Percentiles rank a stretch among this genome's conserved stretches.
These are phyloP conservation scores for Cucurbita moschata DNA, from an alignment of 306 rosid species.

Conservation along the genomic window DNA sequence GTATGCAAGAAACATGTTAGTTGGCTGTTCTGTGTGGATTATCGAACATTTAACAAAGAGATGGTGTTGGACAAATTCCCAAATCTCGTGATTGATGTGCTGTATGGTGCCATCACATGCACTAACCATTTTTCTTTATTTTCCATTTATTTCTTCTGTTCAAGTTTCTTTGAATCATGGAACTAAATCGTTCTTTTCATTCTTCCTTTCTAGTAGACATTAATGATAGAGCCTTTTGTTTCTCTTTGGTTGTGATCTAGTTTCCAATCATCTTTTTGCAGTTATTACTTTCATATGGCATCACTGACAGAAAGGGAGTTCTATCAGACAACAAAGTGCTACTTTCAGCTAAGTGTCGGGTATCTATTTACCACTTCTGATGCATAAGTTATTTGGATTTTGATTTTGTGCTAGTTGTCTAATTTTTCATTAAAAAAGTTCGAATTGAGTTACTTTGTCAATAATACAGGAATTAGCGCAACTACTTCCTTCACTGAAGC, in stretches of 20 bases:
- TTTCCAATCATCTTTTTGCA: slow-evolving; percentile 17
- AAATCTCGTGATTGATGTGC: background rate
- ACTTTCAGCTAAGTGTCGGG: slow-evolving; percentile 89
- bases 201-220: background rate
- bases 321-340: slow-evolving; percentile 58
- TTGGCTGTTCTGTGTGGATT: background rate
- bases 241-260: background rate
- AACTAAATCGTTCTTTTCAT: background rate
- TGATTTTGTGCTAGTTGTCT: background rate
- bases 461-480: slow-evolving; percentile 49
- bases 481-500: slow-evolving; percentile 71
- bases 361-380: slow-evolving; percentile 11
- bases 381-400: background rate
- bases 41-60: background rate
- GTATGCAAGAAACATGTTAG: background rate
- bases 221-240: background rate
- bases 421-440: background rate
- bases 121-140: background rate
- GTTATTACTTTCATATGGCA: slow-evolving; percentile 57
- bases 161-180: background rate
- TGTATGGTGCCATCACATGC: background rate
- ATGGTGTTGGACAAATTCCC: background rate
- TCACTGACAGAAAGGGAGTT: slow-evolving; percentile 57
- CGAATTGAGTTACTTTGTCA: slow-evolving; percentile 13
- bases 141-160: background rate